Evolutionary conservation across 257 asterid genomes (phyloP).

Genomic region (Nicotiana knightiana): DNA sequence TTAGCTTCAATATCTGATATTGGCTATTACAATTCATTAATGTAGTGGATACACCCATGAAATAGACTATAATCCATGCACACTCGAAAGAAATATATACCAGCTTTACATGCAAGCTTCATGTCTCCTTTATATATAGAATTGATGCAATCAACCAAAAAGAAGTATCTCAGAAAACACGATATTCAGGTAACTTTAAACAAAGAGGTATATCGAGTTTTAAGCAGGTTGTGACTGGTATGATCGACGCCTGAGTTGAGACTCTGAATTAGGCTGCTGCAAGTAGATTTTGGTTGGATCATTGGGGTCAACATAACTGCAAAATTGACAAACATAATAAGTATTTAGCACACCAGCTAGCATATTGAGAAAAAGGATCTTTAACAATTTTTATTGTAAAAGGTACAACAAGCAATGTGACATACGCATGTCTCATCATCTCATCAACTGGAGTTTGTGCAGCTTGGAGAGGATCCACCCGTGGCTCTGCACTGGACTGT

Average conservation of each 20-base stretch:
- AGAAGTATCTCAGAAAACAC: not conserved
- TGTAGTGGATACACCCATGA: no score
- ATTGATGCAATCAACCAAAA: not conserved
- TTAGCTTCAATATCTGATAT: no score
- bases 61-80: no score
- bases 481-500: constrained; percentile 40
- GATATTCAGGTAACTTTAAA: not conserved
- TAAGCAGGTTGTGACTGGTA: constrained; percentile 52
- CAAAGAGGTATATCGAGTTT: constrained; percentile 7
- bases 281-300: constrained; percentile 88
- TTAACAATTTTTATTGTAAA: not conserved
- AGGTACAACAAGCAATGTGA: not conserved
- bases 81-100: not conserved
- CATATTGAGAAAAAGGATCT: not conserved
- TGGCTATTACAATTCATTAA: no score
- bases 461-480: constrained; percentile 83
- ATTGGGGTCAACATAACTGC: constrained; percentile 93
- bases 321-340: constrained; percentile 1
- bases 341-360: not conserved
- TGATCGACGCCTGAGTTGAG: constrained; percentile 85
- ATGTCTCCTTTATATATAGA: not conserved
- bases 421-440: constrained; percentile 93
- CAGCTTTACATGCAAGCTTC: not conserved
- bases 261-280: constrained; percentile 85
- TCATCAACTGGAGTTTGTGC: constrained; percentile 95